Evolutionary conservation across 768 basidiomycete genomes (phyloP).

Genomic region (Crucibulum laeve): DNA sequence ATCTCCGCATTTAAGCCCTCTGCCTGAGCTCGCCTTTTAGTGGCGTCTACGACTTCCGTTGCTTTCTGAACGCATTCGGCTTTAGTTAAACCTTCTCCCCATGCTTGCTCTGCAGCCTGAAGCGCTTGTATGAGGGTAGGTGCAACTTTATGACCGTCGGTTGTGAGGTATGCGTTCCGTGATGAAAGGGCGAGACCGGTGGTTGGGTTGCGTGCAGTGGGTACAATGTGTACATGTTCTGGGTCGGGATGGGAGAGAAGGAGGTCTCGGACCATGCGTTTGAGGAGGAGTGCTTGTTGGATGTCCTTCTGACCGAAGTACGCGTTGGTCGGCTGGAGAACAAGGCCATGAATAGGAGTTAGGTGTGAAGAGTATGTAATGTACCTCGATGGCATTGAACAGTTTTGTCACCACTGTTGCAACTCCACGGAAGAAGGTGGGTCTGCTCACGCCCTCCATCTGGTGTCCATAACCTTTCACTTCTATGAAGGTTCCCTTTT

Average conservation of each 20-base stretch:
- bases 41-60: constrained; percentile 30
- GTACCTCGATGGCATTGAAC: constrained; percentile 86
- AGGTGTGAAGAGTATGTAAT: constrained; percentile 12
- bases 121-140: constrained; percentile 72
- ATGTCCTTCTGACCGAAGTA: constrained; percentile 99
- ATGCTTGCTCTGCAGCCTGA: constrained; percentile 46
- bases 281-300: constrained; percentile 87
- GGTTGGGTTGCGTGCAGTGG: constrained; percentile 67
- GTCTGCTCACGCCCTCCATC: constrained; percentile 88
- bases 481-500: constrained; percentile 88
- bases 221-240: constrained; percentile 77
- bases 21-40: constrained; percentile 20
- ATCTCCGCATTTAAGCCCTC: constrained; percentile 44
- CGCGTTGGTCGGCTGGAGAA: constrained; percentile 73
- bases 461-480: constrained; percentile 88
- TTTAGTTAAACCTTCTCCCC: constrained; percentile 50
- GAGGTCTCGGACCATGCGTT: constrained; percentile 73
- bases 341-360: background rate
- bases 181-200: constrained; percentile 85
- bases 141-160: constrained; percentile 59
- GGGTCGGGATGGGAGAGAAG: constrained; percentile 75
- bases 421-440: constrained; percentile 93
- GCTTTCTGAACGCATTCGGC: constrained; percentile 44
- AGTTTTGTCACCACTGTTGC: constrained; percentile 94
- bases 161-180: constrained; percentile 78